Percentiles rank a stretch among this genome's conserved stretches.
These are phyloP conservation scores for Globisporangium echinulatum DNA, from an alignment of 352 stramenopile genomes.

Conservation along the genomic window DNA sequence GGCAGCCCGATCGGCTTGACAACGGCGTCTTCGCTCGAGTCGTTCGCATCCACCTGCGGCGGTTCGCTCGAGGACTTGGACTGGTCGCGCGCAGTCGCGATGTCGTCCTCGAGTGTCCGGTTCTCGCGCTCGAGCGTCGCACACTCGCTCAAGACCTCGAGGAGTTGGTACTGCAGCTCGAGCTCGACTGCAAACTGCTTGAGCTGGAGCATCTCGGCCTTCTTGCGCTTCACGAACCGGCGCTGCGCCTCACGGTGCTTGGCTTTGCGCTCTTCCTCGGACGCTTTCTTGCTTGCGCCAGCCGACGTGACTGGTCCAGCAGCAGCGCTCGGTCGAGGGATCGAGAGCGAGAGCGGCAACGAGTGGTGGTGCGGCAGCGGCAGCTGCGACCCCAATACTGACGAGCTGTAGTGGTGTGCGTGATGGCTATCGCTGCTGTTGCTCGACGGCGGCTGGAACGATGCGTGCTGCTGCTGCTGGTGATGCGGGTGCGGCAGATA, in stretches of 20 bases:
- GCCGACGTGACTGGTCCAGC: neutral
- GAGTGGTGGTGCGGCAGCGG: slow-evolving; percentile 9
- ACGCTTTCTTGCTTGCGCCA: slow-evolving; percentile 13
- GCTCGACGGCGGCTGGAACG: neutral
- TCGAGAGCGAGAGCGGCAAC: slow-evolving; percentile 12
- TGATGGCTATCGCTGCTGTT: neutral
- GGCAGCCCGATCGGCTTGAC: slow-evolving; percentile 9
- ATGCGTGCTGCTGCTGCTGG: neutral
- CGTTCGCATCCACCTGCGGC: neutral
- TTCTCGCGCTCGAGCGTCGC: slow-evolving; percentile 8
- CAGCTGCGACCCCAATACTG: slow-evolving; percentile 1
- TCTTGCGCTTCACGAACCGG: slow-evolving; percentile 46
- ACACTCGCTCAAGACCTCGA: slow-evolving; percentile 8
- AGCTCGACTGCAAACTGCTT: slow-evolving; percentile 17
- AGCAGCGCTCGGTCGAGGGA: slow-evolving; percentile 3
- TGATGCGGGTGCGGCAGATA: slow-evolving; percentile 5
- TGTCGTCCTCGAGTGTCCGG: slow-evolving; percentile 7
- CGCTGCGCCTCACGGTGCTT: slow-evolving; percentile 49
- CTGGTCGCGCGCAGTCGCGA: slow-evolving; percentile 4
- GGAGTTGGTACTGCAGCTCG: slow-evolving; percentile 16
- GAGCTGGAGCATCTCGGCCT: slow-evolving; percentile 20
- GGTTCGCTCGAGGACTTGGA: too few species aligned
- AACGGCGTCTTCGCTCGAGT: neutral
- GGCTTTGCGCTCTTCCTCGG: slow-evolving; percentile 44
- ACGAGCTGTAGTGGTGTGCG: neutral